Base-by-base conservation (phyloP, 345 rosid genomes). In the Carallia pectinifolia region DNA sequence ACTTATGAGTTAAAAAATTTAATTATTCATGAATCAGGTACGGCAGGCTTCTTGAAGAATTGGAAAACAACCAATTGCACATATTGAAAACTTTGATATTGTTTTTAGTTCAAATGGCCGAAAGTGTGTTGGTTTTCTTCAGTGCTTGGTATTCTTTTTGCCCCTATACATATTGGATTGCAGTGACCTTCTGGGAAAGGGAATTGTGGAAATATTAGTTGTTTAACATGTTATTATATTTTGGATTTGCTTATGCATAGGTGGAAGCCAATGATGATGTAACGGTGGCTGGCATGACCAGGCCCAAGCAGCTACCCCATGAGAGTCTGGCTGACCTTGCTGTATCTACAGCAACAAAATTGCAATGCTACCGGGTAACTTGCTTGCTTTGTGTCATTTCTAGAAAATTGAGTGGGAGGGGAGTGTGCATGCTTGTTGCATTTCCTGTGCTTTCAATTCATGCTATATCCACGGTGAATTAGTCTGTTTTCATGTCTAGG, bases 231-330 rank as follows among this genome's bases (percentile, higher is more conserved):
- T 59, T 52, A 15, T 68, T 40, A 15, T 40, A 30, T 17, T 70
- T 44, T 71, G 64, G 50, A 29, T 68, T 10, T 6, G 50, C 17
- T 29, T 53, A 5, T 55, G 34, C 53, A 7, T 70, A 94, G 99
- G 97, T 94, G 58, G 97, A 88, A 80, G 87, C 89, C 29, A 92
- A 95, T 77, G 97, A 90, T 76, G 89, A 88, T 59, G 97, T 92
- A 23, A 77, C 92, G 3, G 97, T 92, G 62, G 90, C 97, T 76
- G 76, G 91, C 74, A 85, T 89, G 88, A 89, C 86, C 61, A 87
- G 91, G 81, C 97, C 97, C 56, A 95, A 89, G 83, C 84, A 77
- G 39, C 79, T 86, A 62, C 90, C 88, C 9, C 81, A 75, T 82
- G 97, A 95, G 82, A 50, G 71, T 71, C 84, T 89, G 68, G 85